phyloP scores from a whole-genome alignment of 495 filamentous ascomycete genomes.

The Xylaria castorea region DNA sequence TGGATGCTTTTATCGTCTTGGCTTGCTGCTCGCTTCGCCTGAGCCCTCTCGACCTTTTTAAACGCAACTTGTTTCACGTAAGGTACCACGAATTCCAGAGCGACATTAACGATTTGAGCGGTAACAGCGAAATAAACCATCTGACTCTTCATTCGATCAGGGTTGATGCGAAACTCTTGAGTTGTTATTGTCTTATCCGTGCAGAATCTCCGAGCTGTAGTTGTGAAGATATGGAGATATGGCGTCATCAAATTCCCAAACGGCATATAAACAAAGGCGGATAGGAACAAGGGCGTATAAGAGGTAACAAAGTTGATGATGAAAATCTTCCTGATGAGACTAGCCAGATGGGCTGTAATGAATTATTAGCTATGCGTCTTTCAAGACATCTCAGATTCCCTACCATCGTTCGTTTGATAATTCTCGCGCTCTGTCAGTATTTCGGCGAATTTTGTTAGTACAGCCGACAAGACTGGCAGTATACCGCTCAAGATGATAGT shows the following conservation, averaged over 20 bases:
- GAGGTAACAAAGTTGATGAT: constrained; percentile 98
- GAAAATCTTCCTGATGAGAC: constrained; percentile 89
- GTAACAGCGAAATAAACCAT: constrained; percentile 98
- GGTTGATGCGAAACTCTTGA: constrained; percentile 81
- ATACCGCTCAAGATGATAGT: constrained; percentile 83
- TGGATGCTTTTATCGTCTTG: constrained; percentile 50
- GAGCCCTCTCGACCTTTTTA: constrained; percentile 75
- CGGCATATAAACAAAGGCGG: constrained; percentile 95
- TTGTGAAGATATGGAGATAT: constrained; percentile 83
- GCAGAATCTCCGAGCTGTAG: constrained; percentile 77
- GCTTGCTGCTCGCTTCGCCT: constrained; percentile 55
- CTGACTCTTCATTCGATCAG: constrained; percentile 83
- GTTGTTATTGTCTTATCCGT: constrained; percentile 72
- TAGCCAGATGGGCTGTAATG: constrained; percentile 66
- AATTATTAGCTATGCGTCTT: constrained; percentile 26
- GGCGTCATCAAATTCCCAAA: constrained; percentile 89
- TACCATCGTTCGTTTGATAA: constrained; percentile 80
- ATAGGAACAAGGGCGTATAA: constrained; percentile 89
- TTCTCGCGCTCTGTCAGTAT: constrained; percentile 88
- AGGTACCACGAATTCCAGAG: constrained; percentile 85
- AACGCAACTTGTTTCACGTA: constrained; percentile 77
- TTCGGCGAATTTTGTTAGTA: constrained; percentile 80
- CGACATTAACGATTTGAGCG: constrained; percentile 88
- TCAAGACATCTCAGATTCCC: neutral
- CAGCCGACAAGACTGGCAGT: constrained; percentile 76